Evolutionary conservation across 1,284 basidiomycete species (phyloP).

Genomic region (Wallemia mellicola): DNA sequence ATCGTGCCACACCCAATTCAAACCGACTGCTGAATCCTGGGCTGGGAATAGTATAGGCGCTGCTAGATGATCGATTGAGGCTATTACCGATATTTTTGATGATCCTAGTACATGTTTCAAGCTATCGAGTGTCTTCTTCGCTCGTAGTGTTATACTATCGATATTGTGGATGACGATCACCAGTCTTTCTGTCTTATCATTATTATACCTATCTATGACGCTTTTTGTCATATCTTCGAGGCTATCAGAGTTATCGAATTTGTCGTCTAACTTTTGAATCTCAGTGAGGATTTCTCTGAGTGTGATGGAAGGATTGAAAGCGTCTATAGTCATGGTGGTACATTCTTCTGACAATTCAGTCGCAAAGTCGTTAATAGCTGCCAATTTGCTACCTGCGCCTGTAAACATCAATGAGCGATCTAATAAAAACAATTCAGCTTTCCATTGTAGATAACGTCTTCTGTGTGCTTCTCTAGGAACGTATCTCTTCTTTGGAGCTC

Average conservation of each 20-base stretch:
- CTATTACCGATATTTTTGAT: slow-evolving; percentile 36
- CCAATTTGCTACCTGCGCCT: slow-evolving; percentile 58
- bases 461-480: slow-evolving; percentile 12
- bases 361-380: slow-evolving; percentile 40
- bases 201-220: not conserved
- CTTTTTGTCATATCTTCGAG: slow-evolving; percentile 3
- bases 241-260: slow-evolving; percentile 32
- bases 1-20: slow-evolving; percentile 65
- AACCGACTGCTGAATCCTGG: slow-evolving; percentile 21
- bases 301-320: slow-evolving; percentile 35
- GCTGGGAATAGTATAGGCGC: slow-evolving; percentile 34
- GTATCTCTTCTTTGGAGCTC: slow-evolving; percentile 13
- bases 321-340: slow-evolving; percentile 52
- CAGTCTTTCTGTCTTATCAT: slow-evolving; percentile 18
- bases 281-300: slow-evolving; percentile 37
- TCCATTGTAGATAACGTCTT: slow-evolving; percentile 28
- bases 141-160: slow-evolving; percentile 35
- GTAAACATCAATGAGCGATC: slow-evolving; percentile 59
- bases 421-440: slow-evolving; percentile 26
- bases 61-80: slow-evolving; percentile 57
- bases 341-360: slow-evolving; percentile 22
- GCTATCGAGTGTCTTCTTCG: slow-evolving; percentile 26
- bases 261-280: slow-evolving; percentile 24
- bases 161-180: slow-evolving; percentile 65
- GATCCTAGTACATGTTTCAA: slow-evolving; percentile 34